Conservation (phyloP, 495 filamentous ascomycete species). For the Neurospora sp. region DNA sequence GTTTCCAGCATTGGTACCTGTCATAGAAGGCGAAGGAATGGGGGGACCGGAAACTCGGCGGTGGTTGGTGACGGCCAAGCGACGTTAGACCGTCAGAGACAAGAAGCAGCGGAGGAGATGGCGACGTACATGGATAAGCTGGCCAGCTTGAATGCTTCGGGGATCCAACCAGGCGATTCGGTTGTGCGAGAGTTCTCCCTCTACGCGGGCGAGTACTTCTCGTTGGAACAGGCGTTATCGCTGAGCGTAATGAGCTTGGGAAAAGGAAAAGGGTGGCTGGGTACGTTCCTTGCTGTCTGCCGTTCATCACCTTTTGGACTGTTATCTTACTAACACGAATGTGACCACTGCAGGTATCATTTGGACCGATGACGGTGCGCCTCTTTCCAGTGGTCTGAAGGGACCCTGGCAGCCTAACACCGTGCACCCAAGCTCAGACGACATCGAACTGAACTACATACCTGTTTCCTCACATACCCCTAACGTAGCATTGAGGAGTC, state of each 20-base stretch:
- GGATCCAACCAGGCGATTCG: slow-evolving; percentile 14
- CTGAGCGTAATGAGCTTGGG: slow-evolving; percentile 5
- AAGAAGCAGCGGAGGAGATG: no score
- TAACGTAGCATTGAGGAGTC: background rate
- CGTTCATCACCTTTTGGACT: no score
- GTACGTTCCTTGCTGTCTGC: background rate
- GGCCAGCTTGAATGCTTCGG: no score
- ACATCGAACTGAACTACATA: no score
- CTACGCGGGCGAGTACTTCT: slow-evolving; percentile 9
- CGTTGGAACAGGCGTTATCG: slow-evolving; percentile 20
- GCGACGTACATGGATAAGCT: background rate
- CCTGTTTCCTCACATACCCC: background rate
- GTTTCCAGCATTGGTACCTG: no score
- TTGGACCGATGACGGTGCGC: background rate
- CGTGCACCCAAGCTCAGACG: background rate
- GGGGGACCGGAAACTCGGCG: no score
- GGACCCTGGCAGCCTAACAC: background rate
- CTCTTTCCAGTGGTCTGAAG: background rate
- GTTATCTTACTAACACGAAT: no score
- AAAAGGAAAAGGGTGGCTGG: slow-evolving; percentile 3
- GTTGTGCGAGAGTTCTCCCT: slow-evolving; percentile 16
- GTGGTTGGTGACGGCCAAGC: no score
- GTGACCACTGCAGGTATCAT: background rate
- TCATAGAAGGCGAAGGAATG: no score
- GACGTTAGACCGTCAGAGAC: no score